phyloP scores from a whole-genome alignment of 305 asterid species.

The Fraxinus floribunda region DNA sequence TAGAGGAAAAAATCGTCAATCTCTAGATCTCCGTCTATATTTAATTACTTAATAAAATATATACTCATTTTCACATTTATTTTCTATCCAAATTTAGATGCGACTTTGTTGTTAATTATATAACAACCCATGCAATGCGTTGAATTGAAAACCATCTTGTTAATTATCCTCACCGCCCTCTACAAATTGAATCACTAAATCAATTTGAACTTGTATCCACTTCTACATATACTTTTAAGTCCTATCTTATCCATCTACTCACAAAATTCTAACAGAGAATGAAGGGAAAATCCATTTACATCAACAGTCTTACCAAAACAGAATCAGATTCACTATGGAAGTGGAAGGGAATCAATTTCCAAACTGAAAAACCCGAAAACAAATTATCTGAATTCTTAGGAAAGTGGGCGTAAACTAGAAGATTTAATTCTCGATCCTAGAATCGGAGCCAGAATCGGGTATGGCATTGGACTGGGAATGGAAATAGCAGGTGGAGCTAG shows the following conservation, averaged over 20 bases:
- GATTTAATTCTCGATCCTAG: slow-evolving; percentile 69
- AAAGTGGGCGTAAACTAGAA: slow-evolving; percentile 33
- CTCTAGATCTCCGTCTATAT: too few species aligned
- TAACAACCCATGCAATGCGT: too few species aligned
- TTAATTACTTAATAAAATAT: too few species aligned
- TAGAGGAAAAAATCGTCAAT: too few species aligned
- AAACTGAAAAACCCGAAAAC: slow-evolving; percentile 27
- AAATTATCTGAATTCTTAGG: slow-evolving; percentile 53
- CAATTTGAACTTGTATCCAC: too few species aligned
- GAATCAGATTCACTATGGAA: slow-evolving; percentile 47
- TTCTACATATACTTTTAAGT: too few species aligned
- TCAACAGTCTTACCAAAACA: slow-evolving; percentile 33
- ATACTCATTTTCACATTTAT: too few species aligned
- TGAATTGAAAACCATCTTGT: too few species aligned
- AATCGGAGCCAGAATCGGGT: slow-evolving; percentile 69
- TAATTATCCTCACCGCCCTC: too few species aligned
- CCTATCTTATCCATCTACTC: background rate
- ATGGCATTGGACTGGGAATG: slow-evolving; percentile 73
- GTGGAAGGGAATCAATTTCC: slow-evolving; percentile 49
- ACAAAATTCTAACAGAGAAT: slow-evolving; percentile 6
- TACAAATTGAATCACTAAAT: too few species aligned
- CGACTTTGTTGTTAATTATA: too few species aligned
- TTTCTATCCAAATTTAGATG: too few species aligned
- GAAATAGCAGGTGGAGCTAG: slow-evolving; percentile 66
- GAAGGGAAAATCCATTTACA: slow-evolving; percentile 28